These are phyloP conservation scores for Melanopsichium pennsylvanicum DNA, from an alignment of 1,284 basidiomycete species.

Conservation along the genomic window DNA sequence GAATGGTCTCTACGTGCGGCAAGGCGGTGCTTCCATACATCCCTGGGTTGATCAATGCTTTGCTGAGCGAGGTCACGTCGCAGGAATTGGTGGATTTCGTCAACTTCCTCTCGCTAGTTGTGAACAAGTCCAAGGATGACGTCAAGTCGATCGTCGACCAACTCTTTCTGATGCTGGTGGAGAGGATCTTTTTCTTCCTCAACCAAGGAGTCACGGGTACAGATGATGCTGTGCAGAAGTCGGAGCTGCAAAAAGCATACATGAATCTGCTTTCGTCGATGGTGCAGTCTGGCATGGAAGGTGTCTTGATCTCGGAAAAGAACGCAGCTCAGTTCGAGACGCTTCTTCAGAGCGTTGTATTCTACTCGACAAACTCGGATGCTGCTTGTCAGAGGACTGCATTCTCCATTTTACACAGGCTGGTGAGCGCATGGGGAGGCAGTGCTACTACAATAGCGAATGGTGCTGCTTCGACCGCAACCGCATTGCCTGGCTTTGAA, in stretches of 20 bases:
- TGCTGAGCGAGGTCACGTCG: conserved; percentile 89
- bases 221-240: conserved; percentile 83
- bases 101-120: conserved; percentile 87
- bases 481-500: conserved; percentile 83
- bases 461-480: conserved; percentile 13
- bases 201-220: conserved; percentile 86
- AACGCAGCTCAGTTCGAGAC: conserved; percentile 83
- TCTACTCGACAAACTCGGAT: conserved; percentile 67
- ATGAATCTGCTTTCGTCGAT: conserved; percentile 83
- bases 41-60: conserved; percentile 83
- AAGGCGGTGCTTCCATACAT: conserved; percentile 78
- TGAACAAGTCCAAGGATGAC: conserved; percentile 89
- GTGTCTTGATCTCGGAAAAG: conserved; percentile 83
- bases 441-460: conserved; percentile 31
- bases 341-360: conserved; percentile 74
- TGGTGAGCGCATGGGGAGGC: conserved; percentile 79
- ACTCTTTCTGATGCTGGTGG: conserved; percentile 83
- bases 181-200: conserved; percentile 82
- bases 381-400: conserved; percentile 77
- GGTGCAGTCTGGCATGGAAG: conserved; percentile 77
- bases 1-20: conserved; percentile 88
- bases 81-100: conserved; percentile 94
- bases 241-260: conserved; percentile 90
- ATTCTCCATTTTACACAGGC: conserved; percentile 77
- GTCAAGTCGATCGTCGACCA: conserved; percentile 87